Evolutionary conservation across 768 basidiomycete genomes (phyloP).

Genomic region (Boletus barrowsii): DNA sequence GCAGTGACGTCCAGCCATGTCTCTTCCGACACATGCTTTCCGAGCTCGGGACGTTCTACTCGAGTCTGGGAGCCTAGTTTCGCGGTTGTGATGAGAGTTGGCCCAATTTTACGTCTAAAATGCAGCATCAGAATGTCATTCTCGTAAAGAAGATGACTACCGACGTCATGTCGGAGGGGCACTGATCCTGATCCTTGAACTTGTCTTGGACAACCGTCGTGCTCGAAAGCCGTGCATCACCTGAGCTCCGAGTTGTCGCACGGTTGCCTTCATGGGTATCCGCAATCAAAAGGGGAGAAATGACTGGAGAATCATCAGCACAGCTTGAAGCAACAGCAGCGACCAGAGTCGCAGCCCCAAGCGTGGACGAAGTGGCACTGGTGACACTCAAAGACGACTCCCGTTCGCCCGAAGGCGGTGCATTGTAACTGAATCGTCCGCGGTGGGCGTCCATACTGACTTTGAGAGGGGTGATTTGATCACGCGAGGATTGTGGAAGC

Average conservation of each 20-base stretch:
- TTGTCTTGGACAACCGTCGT: not conserved
- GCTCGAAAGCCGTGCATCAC: not conserved
- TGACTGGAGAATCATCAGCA: not conserved
- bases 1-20: not conserved
- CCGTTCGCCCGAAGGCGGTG: not conserved
- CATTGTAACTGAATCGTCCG: not conserved
- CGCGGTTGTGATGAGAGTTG: not conserved
- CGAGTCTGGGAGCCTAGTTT: not conserved
- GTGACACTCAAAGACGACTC: not conserved
- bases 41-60: not conserved
- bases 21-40: not conserved
- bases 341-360: not conserved
- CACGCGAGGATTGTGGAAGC: not conserved
- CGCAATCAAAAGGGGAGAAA: not conserved
- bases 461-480: not conserved
- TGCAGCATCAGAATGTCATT: not conserved
- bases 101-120: conserved; percentile 1
- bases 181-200: not conserved
- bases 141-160: not conserved
- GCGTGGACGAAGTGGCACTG: not conserved
- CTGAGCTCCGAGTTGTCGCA: not conserved
- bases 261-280: not conserved
- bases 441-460: not conserved
- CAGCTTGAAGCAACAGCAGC: not conserved
- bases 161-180: not conserved